Base-by-base conservation (phyloP, 2,329 filamentous ascomycete species). In the Trichoderma brevicompactum region DNA sequence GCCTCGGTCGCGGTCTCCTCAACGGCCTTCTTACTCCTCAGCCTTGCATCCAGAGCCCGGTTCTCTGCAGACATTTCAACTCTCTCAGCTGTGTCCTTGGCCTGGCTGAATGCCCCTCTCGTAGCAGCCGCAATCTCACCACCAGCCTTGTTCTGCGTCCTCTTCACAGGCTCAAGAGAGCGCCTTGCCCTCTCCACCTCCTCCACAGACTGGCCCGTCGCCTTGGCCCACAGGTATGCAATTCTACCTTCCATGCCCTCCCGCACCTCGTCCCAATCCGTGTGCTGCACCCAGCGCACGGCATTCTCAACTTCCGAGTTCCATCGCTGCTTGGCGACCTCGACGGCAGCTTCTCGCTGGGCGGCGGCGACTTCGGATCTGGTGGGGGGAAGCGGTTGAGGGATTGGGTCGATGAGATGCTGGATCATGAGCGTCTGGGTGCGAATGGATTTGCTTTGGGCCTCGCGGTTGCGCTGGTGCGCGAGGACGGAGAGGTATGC, bases 301-400 rank as follows among this genome's bases (percentile, higher is more conserved):
- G 89, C 83, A 67, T 82, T 81, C 75, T 89, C 85, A 41, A 94
- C 77, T 77, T 94, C 91, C 58, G 83, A 77, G 76, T 95, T 94
- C 91, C 91, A 94, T 67, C 86, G 82, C 72, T 91, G 89, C 80
- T 94, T 94, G 71, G 89, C 82, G 41, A 86, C 80, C 74, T 93
- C 90, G 62, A 87, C 74, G 56, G 91, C 79, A 54, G 82, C 82
- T 34, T 83, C 81, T 68, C 84, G 80, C 70, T 85, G 80, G 59
- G 83, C 77, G 43, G 81, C 79, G 53, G 82, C 81, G 44, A 81
- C 75, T 72, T 86, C 82, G 49, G 82, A 79, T 50, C 84, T 79
- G 9, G 82, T 82, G 10, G 82, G 83, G 2, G 80, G 81, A 10
- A 82, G 79, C 8, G 79, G 78, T 9, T 79, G 77, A 23, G 79